A percentile compares a stretch with the other conserved stretches of the same genome.
Conservation (phyloP, 73 alveolate genomes). For the Paramecium sexaurelia region DNA sequence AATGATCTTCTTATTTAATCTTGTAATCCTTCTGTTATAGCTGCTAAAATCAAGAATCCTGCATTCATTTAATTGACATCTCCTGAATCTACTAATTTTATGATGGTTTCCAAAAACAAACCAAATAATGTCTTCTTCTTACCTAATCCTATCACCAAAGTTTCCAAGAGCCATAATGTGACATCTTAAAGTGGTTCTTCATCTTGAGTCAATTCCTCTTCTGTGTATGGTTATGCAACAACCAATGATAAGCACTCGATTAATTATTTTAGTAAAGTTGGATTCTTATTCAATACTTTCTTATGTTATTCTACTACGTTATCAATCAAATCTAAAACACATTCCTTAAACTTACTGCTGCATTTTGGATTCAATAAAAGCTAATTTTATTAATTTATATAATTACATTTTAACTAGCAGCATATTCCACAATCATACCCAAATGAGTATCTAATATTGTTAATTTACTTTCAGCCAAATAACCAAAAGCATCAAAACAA, state of each 20-base stretch:
- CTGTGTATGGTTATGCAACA: slow-evolving; percentile 63
- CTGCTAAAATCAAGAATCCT: slow-evolving; percentile 63
- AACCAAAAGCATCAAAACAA: slow-evolving; percentile 59
- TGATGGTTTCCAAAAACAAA: slow-evolving; percentile 57
- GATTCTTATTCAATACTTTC: slow-evolving; percentile 47
- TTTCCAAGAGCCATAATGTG: slow-evolving; percentile 63
- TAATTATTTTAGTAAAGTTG: slow-evolving; percentile 41
- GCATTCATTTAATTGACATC: slow-evolving; percentile 63
- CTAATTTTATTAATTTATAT: background rate
- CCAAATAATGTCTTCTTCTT: slow-evolving; percentile 54
- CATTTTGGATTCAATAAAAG: slow-evolving; percentile 46
- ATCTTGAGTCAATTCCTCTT: slow-evolving; percentile 51
- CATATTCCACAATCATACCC: slow-evolving; percentile 54
- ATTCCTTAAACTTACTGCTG: slow-evolving; percentile 43
- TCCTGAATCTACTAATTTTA: slow-evolving; percentile 45
- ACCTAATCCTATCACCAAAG: slow-evolving; percentile 14
- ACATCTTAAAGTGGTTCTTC: slow-evolving; percentile 67
- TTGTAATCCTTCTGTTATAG: slow-evolving; percentile 62
- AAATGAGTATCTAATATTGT: slow-evolving; percentile 48
- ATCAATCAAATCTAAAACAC: slow-evolving; percentile 47
- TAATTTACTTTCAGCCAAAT: slow-evolving; percentile 41
- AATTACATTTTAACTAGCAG: slow-evolving; percentile 52
- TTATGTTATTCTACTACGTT: slow-evolving; percentile 48
- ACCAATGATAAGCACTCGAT: slow-evolving; percentile 58
- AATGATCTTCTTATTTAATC: slow-evolving; percentile 51